phyloP scores from a whole-genome alignment of 345 rosid species.

The Eucalyptus guilfoylei region DNA sequence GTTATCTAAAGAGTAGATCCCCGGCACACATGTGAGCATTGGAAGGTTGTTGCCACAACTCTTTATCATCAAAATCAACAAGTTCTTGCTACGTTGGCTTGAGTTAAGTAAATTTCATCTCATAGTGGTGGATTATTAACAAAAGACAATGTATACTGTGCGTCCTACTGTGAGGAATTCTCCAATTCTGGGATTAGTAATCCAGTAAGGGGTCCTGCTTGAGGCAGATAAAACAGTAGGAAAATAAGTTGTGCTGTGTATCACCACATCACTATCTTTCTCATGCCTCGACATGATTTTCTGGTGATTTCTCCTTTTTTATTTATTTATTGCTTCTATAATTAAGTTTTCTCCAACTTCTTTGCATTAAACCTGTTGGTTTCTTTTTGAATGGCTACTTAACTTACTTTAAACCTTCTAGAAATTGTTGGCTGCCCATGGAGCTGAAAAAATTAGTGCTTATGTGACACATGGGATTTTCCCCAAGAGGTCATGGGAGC shows the following conservation, averaged over 20 bases:
- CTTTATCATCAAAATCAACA: not conserved
- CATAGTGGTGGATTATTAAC: not conserved
- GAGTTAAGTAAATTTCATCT: not conserved
- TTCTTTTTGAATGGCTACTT: not conserved
- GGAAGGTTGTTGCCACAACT: not conserved
- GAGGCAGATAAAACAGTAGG: not conserved
- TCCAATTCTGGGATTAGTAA: not conserved
- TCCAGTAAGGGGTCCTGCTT: not conserved
- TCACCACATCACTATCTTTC: not conserved
- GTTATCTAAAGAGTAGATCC: not conserved
- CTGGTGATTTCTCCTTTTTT: not conserved
- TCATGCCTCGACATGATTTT: not conserved
- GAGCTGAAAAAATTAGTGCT: slow-evolving; percentile 87
- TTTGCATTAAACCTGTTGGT: not conserved
- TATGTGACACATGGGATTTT: slow-evolving; percentile 95
- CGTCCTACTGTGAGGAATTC: not conserved
- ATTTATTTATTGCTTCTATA: not conserved
- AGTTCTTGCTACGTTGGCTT: not conserved
- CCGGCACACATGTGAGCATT: not conserved
- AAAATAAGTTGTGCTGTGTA: not conserved
- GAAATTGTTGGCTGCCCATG: slow-evolving; percentile 90
- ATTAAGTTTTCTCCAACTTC: not conserved
- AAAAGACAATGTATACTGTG: not conserved
- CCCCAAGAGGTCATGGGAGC: slow-evolving; percentile 84
- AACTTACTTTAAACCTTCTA: slow-evolving; percentile 4